phyloP scores from a whole-genome alignment of 208 protist genomes.

The Trichomonas gallinae region DNA sequence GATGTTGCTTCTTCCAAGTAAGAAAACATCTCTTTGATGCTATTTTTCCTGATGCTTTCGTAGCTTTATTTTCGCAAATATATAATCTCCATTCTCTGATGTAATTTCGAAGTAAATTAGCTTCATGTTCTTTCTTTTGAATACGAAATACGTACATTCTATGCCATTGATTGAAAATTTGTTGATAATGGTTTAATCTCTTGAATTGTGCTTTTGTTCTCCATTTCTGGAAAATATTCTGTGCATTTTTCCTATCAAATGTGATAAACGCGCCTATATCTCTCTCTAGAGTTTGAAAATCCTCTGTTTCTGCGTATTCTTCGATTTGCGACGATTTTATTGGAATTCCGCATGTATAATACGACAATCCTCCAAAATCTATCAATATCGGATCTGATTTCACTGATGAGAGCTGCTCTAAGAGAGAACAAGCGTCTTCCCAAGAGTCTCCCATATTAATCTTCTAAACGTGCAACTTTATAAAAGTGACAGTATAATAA shows the following conservation, averaged over 20 bases:
- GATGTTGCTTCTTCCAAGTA: background rate
- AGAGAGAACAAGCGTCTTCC: background rate
- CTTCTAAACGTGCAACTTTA: background rate
- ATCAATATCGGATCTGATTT: background rate
- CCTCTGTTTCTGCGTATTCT: background rate
- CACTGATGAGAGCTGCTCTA: background rate
- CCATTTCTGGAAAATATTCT: background rate
- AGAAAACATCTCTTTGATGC: background rate
- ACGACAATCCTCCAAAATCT: background rate
- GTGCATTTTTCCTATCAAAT: background rate
- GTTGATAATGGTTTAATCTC: background rate
- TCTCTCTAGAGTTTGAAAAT: background rate
- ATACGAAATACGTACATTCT: background rate
- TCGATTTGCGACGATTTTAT: background rate
- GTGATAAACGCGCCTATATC: background rate
- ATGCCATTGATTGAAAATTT: background rate
- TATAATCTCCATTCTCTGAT: background rate
- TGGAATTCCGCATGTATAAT: background rate
- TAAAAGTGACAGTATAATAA: background rate
- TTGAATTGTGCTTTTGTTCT: background rate
- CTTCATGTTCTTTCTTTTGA: background rate
- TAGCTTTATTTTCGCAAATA: background rate
- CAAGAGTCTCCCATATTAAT: background rate
- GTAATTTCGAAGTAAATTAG: background rate
- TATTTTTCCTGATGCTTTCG: background rate